Evolutionary conservation across 2,329 filamentous ascomycete species (phyloP).

Genomic region (Talaromyces pinophilus): DNA sequence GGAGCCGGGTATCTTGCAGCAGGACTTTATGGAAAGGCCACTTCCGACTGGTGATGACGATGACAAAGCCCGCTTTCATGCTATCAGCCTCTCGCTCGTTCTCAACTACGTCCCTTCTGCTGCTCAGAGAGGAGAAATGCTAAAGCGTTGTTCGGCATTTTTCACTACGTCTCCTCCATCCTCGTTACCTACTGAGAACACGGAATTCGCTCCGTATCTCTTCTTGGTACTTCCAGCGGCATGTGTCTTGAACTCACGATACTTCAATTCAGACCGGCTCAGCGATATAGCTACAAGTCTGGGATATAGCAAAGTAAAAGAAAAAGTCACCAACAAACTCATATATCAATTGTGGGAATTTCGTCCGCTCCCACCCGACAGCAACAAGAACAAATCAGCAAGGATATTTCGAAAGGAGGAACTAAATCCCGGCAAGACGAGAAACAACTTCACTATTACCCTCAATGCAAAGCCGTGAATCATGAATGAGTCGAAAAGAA

Average conservation of each 20-base stretch:
- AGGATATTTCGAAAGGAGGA: slow-evolving; percentile 69
- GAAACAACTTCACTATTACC: slow-evolving; percentile 91
- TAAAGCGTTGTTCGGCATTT: slow-evolving; percentile 72
- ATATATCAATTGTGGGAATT: slow-evolving; percentile 85
- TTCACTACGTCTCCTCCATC: slow-evolving; percentile 46
- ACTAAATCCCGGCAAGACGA: slow-evolving; percentile 69
- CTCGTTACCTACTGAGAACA: slow-evolving; percentile 25
- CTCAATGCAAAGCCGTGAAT: slow-evolving; percentile 41
- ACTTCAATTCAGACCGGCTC: slow-evolving; percentile 72
- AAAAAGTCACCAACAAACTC: slow-evolving; percentile 78
- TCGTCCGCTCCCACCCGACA: neutral
- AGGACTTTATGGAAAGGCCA: slow-evolving; percentile 91
- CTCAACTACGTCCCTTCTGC: slow-evolving; percentile 90
- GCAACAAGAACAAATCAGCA: slow-evolving; percentile 30
- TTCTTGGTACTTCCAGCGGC: slow-evolving; percentile 89
- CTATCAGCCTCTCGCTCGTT: slow-evolving; percentile 88
- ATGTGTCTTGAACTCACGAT: slow-evolving; percentile 87
- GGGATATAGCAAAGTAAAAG: slow-evolving; percentile 66
- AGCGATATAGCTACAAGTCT: slow-evolving; percentile 72
- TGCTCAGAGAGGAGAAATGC: slow-evolving; percentile 76
- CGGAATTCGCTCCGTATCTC: slow-evolving; percentile 54
- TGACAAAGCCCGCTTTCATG: slow-evolving; percentile 70
- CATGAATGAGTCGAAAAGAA: slow-evolving; percentile 11
- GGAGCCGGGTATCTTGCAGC: slow-evolving; percentile 71
- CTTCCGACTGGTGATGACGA: slow-evolving; percentile 56